Conservation (phyloP, 768 basidiomycete genomes). For the Candolleomyces eurysporus region DNA sequence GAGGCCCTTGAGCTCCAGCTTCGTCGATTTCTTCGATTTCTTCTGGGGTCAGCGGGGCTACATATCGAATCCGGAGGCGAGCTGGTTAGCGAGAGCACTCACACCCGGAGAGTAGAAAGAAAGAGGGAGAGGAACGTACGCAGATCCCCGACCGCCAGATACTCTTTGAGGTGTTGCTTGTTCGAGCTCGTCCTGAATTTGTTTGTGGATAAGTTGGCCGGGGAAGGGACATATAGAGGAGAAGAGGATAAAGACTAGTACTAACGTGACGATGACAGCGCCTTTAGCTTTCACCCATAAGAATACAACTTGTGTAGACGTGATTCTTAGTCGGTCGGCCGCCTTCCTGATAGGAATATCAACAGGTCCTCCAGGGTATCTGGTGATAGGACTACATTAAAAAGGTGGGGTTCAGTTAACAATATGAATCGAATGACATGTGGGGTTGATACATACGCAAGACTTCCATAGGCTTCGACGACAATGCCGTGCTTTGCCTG, state of each 20-base stretch:
- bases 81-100: too few relatives aligned
- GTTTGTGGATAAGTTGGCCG: too few relatives aligned
- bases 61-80: too few relatives aligned
- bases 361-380: conserved; percentile 60
- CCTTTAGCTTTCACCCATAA: conserved; percentile 70
- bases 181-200: conserved; percentile 59
- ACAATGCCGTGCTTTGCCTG: conserved; percentile 57
- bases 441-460: conserved; percentile 44
- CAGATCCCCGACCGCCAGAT: conserved; percentile 62
- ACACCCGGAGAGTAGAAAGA: too few relatives aligned
- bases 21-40: conserved; percentile 65
- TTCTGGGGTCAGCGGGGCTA: conserved; percentile 53
- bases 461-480: conserved; percentile 69
- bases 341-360: conserved; percentile 52
- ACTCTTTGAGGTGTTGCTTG: conserved; percentile 61
- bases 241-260: too few relatives aligned
- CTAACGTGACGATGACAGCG: conserved; percentile 65
- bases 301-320: conserved; percentile 64
- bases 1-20: conserved; percentile 55
- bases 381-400: conserved; percentile 51
- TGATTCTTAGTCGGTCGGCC: conserved; percentile 53
- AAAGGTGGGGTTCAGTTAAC: too few relatives aligned
- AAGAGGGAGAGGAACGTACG: conserved; percentile 22
- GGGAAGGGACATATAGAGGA: too few relatives aligned
- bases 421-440: too few relatives aligned